phyloP scores from a whole-genome alignment of 768 basidiomycete species.

The Termitomyces sp. region DNA sequence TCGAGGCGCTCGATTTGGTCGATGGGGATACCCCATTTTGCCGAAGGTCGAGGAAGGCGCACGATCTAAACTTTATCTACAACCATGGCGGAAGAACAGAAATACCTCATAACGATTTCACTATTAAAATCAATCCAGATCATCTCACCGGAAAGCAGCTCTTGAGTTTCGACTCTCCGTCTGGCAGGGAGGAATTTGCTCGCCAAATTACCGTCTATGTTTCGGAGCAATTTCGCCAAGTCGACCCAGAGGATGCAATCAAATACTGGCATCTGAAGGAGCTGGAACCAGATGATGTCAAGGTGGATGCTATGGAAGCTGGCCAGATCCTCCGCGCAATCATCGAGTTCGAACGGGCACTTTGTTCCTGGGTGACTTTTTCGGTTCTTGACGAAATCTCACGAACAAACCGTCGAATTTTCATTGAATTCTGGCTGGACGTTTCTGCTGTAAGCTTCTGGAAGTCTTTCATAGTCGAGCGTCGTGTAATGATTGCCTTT shows the following conservation, averaged over 20 bases:
- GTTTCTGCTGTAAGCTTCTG: conserved; percentile 37
- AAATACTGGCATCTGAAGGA: conserved; percentile 34
- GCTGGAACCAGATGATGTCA: background rate
- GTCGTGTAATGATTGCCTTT: background rate
- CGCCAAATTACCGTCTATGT: conserved; percentile 41
- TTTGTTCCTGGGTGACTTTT: conserved; percentile 42
- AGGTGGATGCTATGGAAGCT: conserved; percentile 28
- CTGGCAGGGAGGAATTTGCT: conserved; percentile 43
- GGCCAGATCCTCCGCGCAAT: conserved; percentile 27
- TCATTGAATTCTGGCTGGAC: conserved; percentile 45
- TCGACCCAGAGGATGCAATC: conserved; percentile 45
- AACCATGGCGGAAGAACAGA: background rate
- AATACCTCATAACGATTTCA: conserved; percentile 3
- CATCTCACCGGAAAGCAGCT: conserved; percentile 27
- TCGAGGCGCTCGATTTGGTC: conserved; percentile 28
- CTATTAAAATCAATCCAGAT: conserved; percentile 20
- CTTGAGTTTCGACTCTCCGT: conserved; percentile 31
- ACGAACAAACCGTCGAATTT: conserved; percentile 22
- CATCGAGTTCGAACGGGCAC: conserved; percentile 32
- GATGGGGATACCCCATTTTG: conserved; percentile 14
- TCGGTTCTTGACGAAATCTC: conserved; percentile 25
- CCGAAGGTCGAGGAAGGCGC: conserved; percentile 15
- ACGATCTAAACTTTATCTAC: conserved; percentile 15
- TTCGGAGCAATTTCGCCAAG: conserved; percentile 34
- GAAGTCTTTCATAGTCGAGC: background rate